A percentile compares a stretch with the other conserved stretches of the same genome.
Conservation (phyloP, 2,329 filamentous ascomycete genomes). For the Orbilia javanica region DNA sequence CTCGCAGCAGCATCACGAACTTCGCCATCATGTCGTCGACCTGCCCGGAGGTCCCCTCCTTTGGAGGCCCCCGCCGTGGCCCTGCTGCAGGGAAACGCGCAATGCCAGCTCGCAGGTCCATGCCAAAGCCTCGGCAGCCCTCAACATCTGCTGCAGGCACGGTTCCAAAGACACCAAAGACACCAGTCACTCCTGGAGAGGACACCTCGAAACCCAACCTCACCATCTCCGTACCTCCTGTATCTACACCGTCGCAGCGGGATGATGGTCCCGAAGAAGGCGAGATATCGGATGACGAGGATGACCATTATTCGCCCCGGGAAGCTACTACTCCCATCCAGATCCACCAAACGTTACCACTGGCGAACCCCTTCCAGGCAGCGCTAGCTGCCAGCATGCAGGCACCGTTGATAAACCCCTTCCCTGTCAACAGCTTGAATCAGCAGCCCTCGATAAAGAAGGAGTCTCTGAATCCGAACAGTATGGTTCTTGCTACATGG, state of each 20-base stretch:
- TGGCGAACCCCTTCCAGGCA: constrained; percentile 16
- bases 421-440: constrained; percentile 8
- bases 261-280: constrained; percentile 55
- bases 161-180: constrained; percentile 22
- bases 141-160: constrained; percentile 30
- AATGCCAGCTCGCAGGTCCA: constrained; percentile 42
- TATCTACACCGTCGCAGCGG: neutral
- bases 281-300: constrained; percentile 55
- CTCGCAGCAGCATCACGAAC: neutral
- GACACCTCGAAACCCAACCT: constrained; percentile 33
- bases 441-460: neutral
- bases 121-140: constrained; percentile 50
- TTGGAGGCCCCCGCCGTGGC: constrained; percentile 32
- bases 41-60: constrained; percentile 50
- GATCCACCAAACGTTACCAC: neutral
- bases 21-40: constrained; percentile 29
- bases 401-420: constrained; percentile 1
- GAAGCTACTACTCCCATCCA: constrained; percentile 49
- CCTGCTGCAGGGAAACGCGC: constrained; percentile 42
- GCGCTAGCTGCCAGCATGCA: neutral
- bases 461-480: constrained; percentile 18
- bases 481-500: constrained; percentile 6
- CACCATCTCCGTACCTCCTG: constrained; percentile 13
- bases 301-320: constrained; percentile 51
- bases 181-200: constrained; percentile 18